Conservation (phyloP, 768 basidiomycete genomes). For the Tricholoma matsutake region DNA sequence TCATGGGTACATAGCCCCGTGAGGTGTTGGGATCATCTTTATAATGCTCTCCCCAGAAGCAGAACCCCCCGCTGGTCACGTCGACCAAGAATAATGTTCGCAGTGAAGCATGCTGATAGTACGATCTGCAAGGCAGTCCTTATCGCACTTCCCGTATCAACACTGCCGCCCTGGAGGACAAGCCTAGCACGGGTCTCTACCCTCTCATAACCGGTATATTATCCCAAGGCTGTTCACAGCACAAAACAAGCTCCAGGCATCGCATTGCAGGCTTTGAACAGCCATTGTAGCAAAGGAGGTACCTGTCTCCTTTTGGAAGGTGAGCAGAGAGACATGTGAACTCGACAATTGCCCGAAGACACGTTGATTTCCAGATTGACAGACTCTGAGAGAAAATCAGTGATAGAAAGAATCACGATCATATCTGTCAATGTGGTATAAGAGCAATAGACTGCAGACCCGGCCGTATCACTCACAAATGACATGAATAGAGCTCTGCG, state of each 20-base stretch:
- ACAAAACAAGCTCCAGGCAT: neutral
- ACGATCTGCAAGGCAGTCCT: neutral
- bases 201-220: neutral
- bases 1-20: neutral
- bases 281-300: neutral
- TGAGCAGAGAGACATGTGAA: neutral
- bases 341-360: neutral
- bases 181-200: neutral
- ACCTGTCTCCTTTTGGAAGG: neutral
- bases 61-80: neutral
- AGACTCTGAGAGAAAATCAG: neutral
- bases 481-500: no score
- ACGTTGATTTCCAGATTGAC: neutral
- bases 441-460: neutral
- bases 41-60: neutral
- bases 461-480: no score
- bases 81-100: neutral
- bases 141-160: neutral
- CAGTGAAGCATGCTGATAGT: neutral
- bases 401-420: neutral
- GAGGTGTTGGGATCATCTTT: neutral
- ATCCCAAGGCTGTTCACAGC: neutral
- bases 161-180: neutral
- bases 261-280: neutral
- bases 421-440: neutral